Evolutionary conservation across 140 eudicot species (phyloP).

Genomic region (Anethum foeniculum): DNA sequence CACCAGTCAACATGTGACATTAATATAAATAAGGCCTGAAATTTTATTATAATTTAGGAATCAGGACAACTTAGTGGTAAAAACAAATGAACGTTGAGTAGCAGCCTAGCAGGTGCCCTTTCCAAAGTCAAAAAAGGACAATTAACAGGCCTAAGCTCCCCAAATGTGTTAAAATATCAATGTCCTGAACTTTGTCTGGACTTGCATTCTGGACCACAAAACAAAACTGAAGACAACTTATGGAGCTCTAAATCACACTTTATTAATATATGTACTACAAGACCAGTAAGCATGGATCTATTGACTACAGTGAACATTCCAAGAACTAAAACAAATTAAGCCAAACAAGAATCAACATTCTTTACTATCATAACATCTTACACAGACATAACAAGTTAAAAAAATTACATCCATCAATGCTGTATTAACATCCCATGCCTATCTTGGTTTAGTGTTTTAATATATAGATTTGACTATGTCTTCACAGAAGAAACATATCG

Average conservation of each 20-base stretch:
- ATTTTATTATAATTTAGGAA: background rate
- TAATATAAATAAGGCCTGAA: background rate
- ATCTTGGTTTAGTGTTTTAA: slow-evolving; percentile 23
- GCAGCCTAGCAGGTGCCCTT: background rate
- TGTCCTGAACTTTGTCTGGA: slow-evolving; percentile 6
- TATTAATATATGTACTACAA: background rate
- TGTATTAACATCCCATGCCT: slow-evolving; percentile 27
- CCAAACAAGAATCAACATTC: slow-evolving; percentile 13
- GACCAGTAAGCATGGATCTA: background rate
- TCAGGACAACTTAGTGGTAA: background rate
- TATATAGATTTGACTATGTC: slow-evolving; percentile 5
- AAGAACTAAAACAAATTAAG: slow-evolving; percentile 6
- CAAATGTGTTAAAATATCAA: background rate
- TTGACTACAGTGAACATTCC: slow-evolving; percentile 7
- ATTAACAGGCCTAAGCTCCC: background rate
- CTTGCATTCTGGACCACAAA: background rate
- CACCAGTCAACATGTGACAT: background rate
- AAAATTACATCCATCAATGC: slow-evolving; percentile 27
- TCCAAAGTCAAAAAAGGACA: background rate
- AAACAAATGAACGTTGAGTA: background rate
- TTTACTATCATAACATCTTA: slow-evolving; percentile 5
- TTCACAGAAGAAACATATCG: slow-evolving; percentile 8
- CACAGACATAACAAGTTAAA: slow-evolving; percentile 15
- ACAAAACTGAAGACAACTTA: background rate
- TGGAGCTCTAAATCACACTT: background rate